Evolutionary conservation across 2,329 filamentous ascomycete genomes (phyloP).

Genomic region (Septoria petroselini): DNA sequence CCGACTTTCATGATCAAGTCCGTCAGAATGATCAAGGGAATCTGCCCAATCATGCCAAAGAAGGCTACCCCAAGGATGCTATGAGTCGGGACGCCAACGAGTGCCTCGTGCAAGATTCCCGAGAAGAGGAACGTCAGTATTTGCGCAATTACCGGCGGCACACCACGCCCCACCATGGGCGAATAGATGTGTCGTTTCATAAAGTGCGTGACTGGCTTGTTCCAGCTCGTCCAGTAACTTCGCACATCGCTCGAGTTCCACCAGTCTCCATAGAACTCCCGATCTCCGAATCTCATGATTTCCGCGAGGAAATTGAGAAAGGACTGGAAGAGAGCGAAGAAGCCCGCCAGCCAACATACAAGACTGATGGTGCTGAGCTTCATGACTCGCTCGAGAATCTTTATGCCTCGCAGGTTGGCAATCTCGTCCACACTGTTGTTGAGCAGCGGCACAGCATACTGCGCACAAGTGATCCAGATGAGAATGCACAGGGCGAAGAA

Average conservation of each 20-base stretch:
- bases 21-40: conserved; percentile 82
- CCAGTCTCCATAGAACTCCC: conserved; percentile 96
- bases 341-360: conserved; percentile 95
- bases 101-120: conserved; percentile 82
- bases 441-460: conserved; percentile 88
- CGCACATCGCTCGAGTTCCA: conserved; percentile 90
- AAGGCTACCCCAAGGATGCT: conserved; percentile 74
- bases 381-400: conserved; percentile 83
- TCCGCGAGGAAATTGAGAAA: conserved; percentile 89
- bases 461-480: conserved; percentile 91
- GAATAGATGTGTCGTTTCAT: conserved; percentile 94
- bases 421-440: conserved; percentile 89
- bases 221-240: conserved; percentile 93
- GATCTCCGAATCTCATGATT: conserved; percentile 82
- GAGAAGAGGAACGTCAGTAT: conserved; percentile 83
- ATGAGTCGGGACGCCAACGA: conserved; percentile 92
- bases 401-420: conserved; percentile 70
- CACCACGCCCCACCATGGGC: conserved; percentile 80
- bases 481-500: conserved; percentile 67
- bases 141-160: conserved; percentile 67
- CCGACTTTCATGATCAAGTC: conserved; percentile 71
- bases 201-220: conserved; percentile 94
- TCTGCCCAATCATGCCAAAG: conserved; percentile 86
- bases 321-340: conserved; percentile 94
- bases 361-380: conserved; percentile 94